These are phyloP conservation scores for Zychaea mexicana DNA, from an alignment of 371 early-diverging fungal genomes.

Conservation along the genomic window DNA sequence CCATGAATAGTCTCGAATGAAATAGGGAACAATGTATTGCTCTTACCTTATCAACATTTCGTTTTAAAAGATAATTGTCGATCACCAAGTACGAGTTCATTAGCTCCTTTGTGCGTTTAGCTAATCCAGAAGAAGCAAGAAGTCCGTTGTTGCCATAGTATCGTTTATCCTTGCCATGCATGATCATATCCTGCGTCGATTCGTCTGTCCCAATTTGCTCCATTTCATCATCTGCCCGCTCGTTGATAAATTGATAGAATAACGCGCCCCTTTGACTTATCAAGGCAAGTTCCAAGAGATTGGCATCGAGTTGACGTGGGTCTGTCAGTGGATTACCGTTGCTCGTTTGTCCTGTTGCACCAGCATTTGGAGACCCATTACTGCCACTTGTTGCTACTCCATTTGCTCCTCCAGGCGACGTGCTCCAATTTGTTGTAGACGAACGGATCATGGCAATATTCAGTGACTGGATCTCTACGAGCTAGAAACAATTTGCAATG, in stretches of 20 bases:
- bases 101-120: constrained; percentile 64
- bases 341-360: constrained; percentile 5
- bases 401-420: constrained; percentile 16
- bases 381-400: constrained; percentile 9
- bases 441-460: constrained; percentile 38
- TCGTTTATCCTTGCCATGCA: constrained; percentile 50
- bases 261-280: constrained; percentile 77
- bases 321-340: constrained; percentile 45
- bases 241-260: constrained; percentile 79
- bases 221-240: constrained; percentile 53
- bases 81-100: constrained; percentile 72
- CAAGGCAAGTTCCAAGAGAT: constrained; percentile 77
- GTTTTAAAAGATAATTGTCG: constrained; percentile 74
- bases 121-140: constrained; percentile 53
- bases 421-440: constrained; percentile 24
- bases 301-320: constrained; percentile 73
- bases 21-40: no score
- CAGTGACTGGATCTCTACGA: constrained; percentile 44
- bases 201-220: constrained; percentile 30
- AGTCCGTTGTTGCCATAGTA: constrained; percentile 54
- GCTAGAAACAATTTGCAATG: no score
- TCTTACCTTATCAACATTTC: constrained; percentile 75
- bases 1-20: no score
- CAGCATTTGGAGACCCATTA: constrained; percentile 8
- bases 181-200: constrained; percentile 29